These are phyloP conservation scores for Eucalyptus marginata DNA, from an alignment of 345 rosid species.

Conservation along the genomic window DNA sequence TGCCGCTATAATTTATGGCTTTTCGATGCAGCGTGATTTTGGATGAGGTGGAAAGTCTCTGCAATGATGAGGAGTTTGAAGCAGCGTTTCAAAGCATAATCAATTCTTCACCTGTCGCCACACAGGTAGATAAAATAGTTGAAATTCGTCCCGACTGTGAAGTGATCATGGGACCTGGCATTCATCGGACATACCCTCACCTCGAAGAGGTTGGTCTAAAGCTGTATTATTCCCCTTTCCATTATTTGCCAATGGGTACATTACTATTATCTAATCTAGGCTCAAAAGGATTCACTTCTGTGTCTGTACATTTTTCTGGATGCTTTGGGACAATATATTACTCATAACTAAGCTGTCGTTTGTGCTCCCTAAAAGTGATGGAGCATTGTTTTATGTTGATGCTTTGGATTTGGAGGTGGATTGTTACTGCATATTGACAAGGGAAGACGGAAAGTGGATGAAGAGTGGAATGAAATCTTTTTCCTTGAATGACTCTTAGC, in stretches of 20 bases:
- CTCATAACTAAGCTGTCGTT: not conserved
- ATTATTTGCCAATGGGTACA: not conserved
- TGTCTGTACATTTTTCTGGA: not conserved
- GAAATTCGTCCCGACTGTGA: too few species aligned
- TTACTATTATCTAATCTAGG: not conserved
- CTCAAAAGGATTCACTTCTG: not conserved
- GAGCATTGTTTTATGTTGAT: not conserved
- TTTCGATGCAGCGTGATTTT: too few species aligned
- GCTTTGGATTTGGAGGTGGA: not conserved
- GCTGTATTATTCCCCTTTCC: not conserved
- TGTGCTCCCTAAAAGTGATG: not conserved
- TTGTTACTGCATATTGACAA: not conserved
- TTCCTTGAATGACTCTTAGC: too few species aligned
- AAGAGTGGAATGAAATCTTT: not conserved
- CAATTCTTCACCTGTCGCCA: too few species aligned
- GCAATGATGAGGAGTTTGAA: too few species aligned
- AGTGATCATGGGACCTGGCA: slow-evolving; percentile 70
- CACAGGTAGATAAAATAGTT: too few species aligned
- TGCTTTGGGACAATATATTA: not conserved
- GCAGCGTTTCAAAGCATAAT: too few species aligned
- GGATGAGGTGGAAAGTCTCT: too few species aligned
- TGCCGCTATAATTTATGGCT: too few species aligned
- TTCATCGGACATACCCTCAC: slow-evolving; percentile 64
- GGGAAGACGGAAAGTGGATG: not conserved
- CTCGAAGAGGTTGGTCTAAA: slow-evolving; percentile 66